Evolutionary conservation across 192 early-diverging fungal genomes (phyloP).

Genomic region (Thamnidium elegans): DNA sequence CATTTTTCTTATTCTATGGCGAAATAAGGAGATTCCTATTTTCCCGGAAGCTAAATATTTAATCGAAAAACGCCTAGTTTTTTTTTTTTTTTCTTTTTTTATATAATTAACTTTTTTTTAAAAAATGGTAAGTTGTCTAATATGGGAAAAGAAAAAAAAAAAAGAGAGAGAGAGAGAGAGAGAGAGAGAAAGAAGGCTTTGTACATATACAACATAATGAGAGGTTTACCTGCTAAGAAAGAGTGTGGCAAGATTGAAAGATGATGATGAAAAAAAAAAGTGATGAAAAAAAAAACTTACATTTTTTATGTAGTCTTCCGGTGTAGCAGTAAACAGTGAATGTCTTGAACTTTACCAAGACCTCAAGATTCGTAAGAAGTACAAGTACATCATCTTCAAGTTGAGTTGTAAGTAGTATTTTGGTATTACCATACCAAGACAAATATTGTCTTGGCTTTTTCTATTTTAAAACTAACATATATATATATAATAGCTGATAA

Average conservation of each 20-base stretch:
- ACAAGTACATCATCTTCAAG: slow-evolving; percentile 82
- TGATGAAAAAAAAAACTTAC: background rate
- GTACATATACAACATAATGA: too few relatives aligned
- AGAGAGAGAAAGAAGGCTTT: too few relatives aligned
- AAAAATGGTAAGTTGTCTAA: slow-evolving; percentile 2
- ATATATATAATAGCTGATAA: slow-evolving; percentile 37
- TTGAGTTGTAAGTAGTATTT: slow-evolving; percentile 35
- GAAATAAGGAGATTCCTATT: too few relatives aligned
- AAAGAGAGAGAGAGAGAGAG: too few relatives aligned
- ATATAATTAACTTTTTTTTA: background rate
- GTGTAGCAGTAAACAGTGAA: slow-evolving; percentile 62
- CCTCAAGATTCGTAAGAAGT: slow-evolving; percentile 72
- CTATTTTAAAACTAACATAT: background rate
- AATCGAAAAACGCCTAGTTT: background rate
- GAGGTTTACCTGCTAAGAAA: too few relatives aligned
- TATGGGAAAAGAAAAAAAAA: too few relatives aligned
- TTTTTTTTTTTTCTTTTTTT: background rate
- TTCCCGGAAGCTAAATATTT: too few relatives aligned
- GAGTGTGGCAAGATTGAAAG: background rate
- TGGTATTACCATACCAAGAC: slow-evolving; percentile 20
- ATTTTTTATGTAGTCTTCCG: slow-evolving; percentile 54
- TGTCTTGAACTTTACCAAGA: slow-evolving; percentile 67
- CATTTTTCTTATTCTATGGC: too few relatives aligned
- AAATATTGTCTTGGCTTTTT: background rate
- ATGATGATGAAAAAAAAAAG: background rate